Evolutionary conservation across 495 filamentous ascomycete genomes (phyloP), one percentile per base, ranked within the genome.

Genomic region (Pyronema omphalodes): DNA sequence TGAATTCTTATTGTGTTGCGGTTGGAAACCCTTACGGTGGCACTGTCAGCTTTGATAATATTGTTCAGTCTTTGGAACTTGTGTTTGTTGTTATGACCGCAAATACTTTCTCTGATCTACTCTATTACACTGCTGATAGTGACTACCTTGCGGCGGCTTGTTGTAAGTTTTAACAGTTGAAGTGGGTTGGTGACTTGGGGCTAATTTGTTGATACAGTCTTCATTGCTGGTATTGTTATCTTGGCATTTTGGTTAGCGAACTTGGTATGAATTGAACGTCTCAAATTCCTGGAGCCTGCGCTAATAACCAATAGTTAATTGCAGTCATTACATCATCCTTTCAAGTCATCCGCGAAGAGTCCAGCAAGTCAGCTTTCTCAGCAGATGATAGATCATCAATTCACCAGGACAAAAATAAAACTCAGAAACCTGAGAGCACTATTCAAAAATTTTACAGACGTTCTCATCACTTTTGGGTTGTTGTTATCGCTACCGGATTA

Each of bases 11-110:
- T 7, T 99, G 91, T 64, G 73, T 94, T 23, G 78, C 88, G 67
- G 79, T 81, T 46, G 57, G 67, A 7, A 93, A 85, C 58, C 93
- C 89, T 0, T 93, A 78, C 70, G 85, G 83, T 52, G 80, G 78
- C 44, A 96, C 91, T 2, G 74, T 94, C 61, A 89, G 83, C 67
- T 99, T 95, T 64, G 89, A 99, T 66, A 91, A 96, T 61, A 93
- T 96, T 35, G 62, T 87, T 7, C 79, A 94, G 51, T 93, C 88
- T 1, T 68, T 95, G 33, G 86, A 96, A 69, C 68, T 95, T 44
- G 89, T 99, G n/a, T 99, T 99, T 67, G 87, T 99, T 37, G 79
- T 96, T 58, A 95, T 99, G 86, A 93, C 84, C 59, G 86, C 86
- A 12, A 99, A 99, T 68, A 96, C 91, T 0, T 96, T 88, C 65